Evolutionary conservation across 768 basidiomycete species (phyloP), one percentile per base, ranked within the genome.

Genomic region (Lactarius deliciosus): DNA sequence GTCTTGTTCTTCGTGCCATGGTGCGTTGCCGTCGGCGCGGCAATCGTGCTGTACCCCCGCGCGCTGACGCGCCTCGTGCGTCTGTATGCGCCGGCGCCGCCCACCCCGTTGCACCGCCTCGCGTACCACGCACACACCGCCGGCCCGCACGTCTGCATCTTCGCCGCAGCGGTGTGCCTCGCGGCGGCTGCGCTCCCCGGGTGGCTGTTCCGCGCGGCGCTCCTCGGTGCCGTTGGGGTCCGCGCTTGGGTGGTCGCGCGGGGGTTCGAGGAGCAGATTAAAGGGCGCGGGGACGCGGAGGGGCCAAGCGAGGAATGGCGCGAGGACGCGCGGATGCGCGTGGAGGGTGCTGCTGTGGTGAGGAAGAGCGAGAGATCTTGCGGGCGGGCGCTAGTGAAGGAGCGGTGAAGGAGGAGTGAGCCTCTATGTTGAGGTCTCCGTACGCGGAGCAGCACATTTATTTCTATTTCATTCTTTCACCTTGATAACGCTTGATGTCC

Each of bases 101-200:
- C 34, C 34, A 65, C 64, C 28, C 61, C 69, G 1, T 61, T 68
- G 10, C 64, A 64, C 59, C 68, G 70, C 16, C 70, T 70, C 58
- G 70, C 68, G 54, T 56, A 65, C 59, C 68, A 70, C 61, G 68
- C 68, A 25, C 68, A 70, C 55, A 60, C 61, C 8, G 68, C 70
- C 10, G 56, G n/a, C n/a, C 57, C 64, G 3, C 68, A 69, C 62
- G 40, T 63, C 28, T 64, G 61, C 36, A 68, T 69, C 16, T 70
- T 69, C 54, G 45, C 55, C 16, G 66, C 60, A 36, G 54, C 25
- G 7, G n/a, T 70, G 16, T 20, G 2, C 30, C 40, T 66, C 57
- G 8, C 36, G 9, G 43, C n/a, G 0, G 40, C 50, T 0, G 41
- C 36, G 20, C 36, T 64, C 2, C 63, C 64, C 2, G n/a, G 13